Evolutionary conservation across 805 yeast species (phyloP), one percentile per base, ranked within the genome.

Genomic region (Yarrowia osloensis): DNA sequence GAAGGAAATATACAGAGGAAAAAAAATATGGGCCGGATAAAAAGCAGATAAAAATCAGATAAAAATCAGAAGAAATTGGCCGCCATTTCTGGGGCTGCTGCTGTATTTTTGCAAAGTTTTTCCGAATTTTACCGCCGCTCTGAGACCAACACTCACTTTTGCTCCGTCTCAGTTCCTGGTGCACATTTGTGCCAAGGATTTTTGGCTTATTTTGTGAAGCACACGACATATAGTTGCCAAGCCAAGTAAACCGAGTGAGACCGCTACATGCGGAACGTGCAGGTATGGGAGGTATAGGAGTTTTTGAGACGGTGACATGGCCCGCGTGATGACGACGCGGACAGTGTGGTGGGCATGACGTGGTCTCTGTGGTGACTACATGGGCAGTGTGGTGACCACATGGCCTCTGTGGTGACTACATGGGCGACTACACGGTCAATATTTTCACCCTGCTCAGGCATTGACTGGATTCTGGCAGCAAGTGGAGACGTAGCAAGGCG

Each of bases 221-320:
- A 47, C 54, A 47, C 54, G 37, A 29, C 37, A 29, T 29, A 47
- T 47, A 47, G 54, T 47, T 47, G 37, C 54, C 54, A 47, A 28
- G 54, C 52, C 35, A 29, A 29, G 54, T 47, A 47, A 47, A 15
- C 35, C 54, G 29, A 47, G 35, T 47, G 54, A 47, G 54, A 47
- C 54, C 11, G 31, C 50, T 24, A 11, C n/a, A 42, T 42, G 47
- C 47, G 47, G 47, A 42, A 42, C 4, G 6, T 15, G 11, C 11
- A 28, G 31, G 31, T n/a, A 35, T 8, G 15, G n/a, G 15, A 15
- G n/a, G 42, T 15, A 37, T 37, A n/a, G n/a, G n/a, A n/a, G n/a
- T n/a, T n/a, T n/a, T n/a, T n/a, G n/a, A n/a, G n/a, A n/a, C n/a
- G n/a, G 12, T 37, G 13, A 19, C 22, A 40, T 9, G 15, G 13